These are phyloP conservation scores for Mucor irregularis DNA, from an alignment of 371 early-diverging fungal genomes.

Conservation along the genomic window DNA sequence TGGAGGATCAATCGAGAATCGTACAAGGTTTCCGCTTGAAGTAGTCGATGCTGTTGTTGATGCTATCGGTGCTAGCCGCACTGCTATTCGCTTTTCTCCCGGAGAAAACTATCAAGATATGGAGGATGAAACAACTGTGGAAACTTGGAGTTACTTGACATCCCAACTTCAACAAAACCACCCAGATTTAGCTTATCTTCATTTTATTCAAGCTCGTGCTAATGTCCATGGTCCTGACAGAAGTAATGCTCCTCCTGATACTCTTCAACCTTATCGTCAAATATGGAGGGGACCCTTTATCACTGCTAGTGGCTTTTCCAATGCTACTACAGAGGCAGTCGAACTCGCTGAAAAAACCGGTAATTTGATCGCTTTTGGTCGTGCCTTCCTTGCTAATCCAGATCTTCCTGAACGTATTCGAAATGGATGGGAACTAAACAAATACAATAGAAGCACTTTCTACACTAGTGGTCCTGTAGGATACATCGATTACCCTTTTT, in stretches of 20 bases:
- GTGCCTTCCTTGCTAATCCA: slow-evolving; percentile 20
- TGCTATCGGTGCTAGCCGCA: slow-evolving; percentile 25
- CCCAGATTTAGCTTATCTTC: slow-evolving; percentile 11
- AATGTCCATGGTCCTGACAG: background rate
- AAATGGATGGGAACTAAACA: slow-evolving; percentile 7
- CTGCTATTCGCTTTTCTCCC: slow-evolving; percentile 16
- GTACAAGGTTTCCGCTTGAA: slow-evolving; percentile 47
- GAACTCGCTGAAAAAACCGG: slow-evolving; percentile 3
- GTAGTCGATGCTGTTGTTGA: slow-evolving; percentile 34
- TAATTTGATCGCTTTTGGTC: slow-evolving; percentile 17
- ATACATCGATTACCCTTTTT: slow-evolving; percentile 17
- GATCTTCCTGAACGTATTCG: slow-evolving; percentile 13
- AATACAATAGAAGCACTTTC: slow-evolving; percentile 14
- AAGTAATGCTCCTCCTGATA: background rate
- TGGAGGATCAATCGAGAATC: slow-evolving; percentile 55
- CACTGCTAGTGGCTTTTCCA: slow-evolving; percentile 1
- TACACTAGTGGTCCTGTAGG: slow-evolving; percentile 14
- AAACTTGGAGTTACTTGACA: slow-evolving; percentile 16
- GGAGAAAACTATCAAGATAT: slow-evolving; percentile 2
- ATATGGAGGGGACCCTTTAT: slow-evolving; percentile 19
- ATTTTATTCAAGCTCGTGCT: slow-evolving; percentile 13
- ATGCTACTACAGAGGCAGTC: background rate
- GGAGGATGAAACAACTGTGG: slow-evolving; percentile 2
- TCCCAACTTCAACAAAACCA: background rate
- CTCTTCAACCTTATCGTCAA: slow-evolving; percentile 7